Percentiles rank a stretch among this genome's conserved stretches.
phyloP scores from a whole-genome alignment of 164 flowering plant species.

The Tetrastigma voinierianum region DNA sequence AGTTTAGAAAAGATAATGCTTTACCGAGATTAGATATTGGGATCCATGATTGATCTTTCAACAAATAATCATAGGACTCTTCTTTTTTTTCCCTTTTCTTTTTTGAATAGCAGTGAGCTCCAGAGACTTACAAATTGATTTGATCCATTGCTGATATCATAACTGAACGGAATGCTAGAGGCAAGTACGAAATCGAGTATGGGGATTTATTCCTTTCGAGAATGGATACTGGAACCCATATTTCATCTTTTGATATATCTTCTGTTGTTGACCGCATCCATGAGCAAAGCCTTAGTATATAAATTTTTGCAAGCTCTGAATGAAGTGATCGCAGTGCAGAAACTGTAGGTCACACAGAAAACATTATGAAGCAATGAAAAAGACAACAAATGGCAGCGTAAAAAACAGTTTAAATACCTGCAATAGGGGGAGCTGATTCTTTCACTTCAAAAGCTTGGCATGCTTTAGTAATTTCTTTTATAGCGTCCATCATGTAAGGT shows the following conservation, averaged over 20 bases:
- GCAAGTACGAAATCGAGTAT: slow-evolving; percentile 85
- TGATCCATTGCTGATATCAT: slow-evolving; percentile 87
- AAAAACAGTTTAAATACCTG: slow-evolving; percentile 52
- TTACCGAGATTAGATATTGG: too few species aligned
- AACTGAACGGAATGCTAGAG: slow-evolving; percentile 76
- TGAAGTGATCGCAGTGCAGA: slow-evolving; percentile 60
- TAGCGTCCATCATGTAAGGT: slow-evolving; percentile 77
- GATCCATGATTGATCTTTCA: too few species aligned
- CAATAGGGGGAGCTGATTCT: slow-evolving; percentile 81
- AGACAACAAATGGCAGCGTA: neutral
- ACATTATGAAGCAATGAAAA: slow-evolving; percentile 10
- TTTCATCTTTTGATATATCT: slow-evolving; percentile 77
- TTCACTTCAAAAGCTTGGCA: slow-evolving; percentile 87
- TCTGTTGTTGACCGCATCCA: slow-evolving; percentile 91
- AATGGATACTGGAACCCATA: slow-evolving; percentile 88
- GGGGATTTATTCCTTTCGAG: slow-evolving; percentile 95
- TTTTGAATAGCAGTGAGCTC: neutral
- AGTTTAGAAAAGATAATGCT: too few species aligned
- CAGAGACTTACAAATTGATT: slow-evolving; percentile 64
- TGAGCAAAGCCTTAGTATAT: slow-evolving; percentile 83
- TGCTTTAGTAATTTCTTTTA: slow-evolving; percentile 75
- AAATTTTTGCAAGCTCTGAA: slow-evolving; percentile 75
- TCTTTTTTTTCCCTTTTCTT: too few species aligned
- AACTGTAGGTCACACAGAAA: slow-evolving; percentile 44
- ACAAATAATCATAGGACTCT: neutral